Conservation (phyloP, 129 eudicot species). For the Glebionis coronaria region DNA sequence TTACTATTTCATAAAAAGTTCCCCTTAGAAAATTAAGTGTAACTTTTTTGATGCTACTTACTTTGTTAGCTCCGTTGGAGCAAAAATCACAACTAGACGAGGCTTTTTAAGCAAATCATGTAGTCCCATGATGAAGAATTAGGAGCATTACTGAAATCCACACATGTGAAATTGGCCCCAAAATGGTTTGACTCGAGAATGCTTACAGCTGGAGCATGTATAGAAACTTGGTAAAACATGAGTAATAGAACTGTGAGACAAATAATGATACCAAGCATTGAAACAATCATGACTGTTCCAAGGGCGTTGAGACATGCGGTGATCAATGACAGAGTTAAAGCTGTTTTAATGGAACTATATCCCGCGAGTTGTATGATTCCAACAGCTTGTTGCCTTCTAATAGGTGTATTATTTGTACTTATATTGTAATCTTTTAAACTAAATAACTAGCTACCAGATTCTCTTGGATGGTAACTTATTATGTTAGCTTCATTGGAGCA, state of each 20-base stretch:
- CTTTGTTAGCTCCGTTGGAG: conserved; percentile 9
- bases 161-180: conserved; percentile 48
- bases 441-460: too few species aligned
- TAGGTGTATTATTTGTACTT: conserved; percentile 49
- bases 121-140: conserved; percentile 47
- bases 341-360: conserved; percentile 56
- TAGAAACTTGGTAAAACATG: conserved; percentile 41
- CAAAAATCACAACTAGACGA: too few species aligned
- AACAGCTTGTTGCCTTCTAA: conserved; percentile 55
- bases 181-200: conserved; percentile 31
- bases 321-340: conserved; percentile 53
- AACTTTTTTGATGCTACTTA: conserved; percentile 12
- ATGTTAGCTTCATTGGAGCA: conserved; percentile 35
- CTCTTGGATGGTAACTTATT: conserved; percentile 23
- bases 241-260: conserved; percentile 39
- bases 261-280: conserved; percentile 48
- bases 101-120: conserved; percentile 41
- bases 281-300: conserved; percentile 56
- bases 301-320: too few species aligned
- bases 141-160: conserved; percentile 10
- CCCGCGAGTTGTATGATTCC: too few species aligned
- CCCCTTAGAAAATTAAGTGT: not conserved
- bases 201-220: conserved; percentile 41
- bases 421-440: too few species aligned
- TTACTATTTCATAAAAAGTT: too few species aligned